Evolutionary conservation across 2,329 filamentous ascomycete genomes (phyloP), one percentile per base, ranked within the genome.

Genomic region (Diaporthe vexans): DNA sequence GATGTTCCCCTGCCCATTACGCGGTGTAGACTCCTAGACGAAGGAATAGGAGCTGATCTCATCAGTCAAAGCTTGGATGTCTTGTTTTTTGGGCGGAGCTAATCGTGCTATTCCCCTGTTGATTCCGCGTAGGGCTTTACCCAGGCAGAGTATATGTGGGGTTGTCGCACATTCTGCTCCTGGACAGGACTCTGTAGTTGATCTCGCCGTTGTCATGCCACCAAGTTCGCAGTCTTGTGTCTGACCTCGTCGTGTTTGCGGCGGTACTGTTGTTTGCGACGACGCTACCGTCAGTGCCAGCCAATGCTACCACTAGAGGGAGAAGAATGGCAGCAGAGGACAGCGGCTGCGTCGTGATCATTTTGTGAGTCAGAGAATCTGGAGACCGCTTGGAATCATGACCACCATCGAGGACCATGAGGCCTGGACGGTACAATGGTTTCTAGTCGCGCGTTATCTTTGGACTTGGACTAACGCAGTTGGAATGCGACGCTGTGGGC

Each of bases 181-280:
- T 54, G 57, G 7, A 77, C 74, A 1, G 61, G n/a, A 24, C 52
- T 77, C 40, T 76, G 33, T 5, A 73, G 67, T 77, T 77, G 46
- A 75, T 61, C 33, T 77, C 75, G 21, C 76, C 72, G 35, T 73
- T 74, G 26, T 71, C 56, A 35, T 77, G 76, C 76, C 76, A 77
- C 76, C 76, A 77, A 13, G 76, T 76, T 33, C 46, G 56, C 37
- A 77, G 26, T 43, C 65, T 59, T 19, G 48, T 35, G 29, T 48
- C 71, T 33, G n/a, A 46, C 19, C 17, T 43, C 33, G 35, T 37
- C 7, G 11, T 8, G 35, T 37, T 37, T 37, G 11, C 6, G 35
- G 35, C 35, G 35, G 35, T 37, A 11, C 35, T 37, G 35, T 37
- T 11, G 35, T 37, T 37, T 37, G 11, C 8, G 35, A 9, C 7